Evolutionary conservation across 768 basidiomycete species (phyloP), one percentile per base, ranked within the genome.

Genomic region (Cyathus striatus): DNA sequence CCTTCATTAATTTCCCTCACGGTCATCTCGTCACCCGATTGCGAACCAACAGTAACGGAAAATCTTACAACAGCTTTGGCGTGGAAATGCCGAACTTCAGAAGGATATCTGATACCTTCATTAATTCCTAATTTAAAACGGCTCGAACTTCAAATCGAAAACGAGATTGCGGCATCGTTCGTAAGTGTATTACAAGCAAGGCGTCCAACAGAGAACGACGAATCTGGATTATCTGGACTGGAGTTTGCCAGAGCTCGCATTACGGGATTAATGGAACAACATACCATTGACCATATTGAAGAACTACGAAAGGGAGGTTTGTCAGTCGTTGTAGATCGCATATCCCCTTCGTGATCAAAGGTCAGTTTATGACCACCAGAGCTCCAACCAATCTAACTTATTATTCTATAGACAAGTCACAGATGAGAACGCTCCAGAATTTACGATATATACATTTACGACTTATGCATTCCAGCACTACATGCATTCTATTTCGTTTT

Each of bases 61-160:
- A 46, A 60, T 24, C 53, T 68, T 35, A 55, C 69, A 13, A 54
- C 57, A 18, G 60, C 61, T n/a, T 50, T 70, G 25, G 61, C 60
- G n/a, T 63, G 66, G 53, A 61, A 57, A 26, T 53, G 58, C 52
- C 37, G 40, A 56, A 40, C 49, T 57, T 42, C 49, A 49, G 43
- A 56, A 50, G 48, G 53, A 53, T 44, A 52, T 53, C 33, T 23
- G 33, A 35, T 21, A 13, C 42, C 34, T 23, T 36, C 40, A 49
- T 59, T 67, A 13, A 45, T 64, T 38, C 67, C 67, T 4, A 57
- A 57, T 21, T 43, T 70, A 32, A 61, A 57, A 44, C 61, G 54
- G 39, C 59, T 70, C 22, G 65, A 69, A 49, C 51, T 70, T 34
- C 64, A 65, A 14, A 55, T 70, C 32, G 63, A 61, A 42, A 52